Percentiles rank a stretch among this genome's conserved stretches.
phyloP scores from a whole-genome alignment of 2,329 filamentous ascomycete species.

The Nothopassalora personata region DNA sequence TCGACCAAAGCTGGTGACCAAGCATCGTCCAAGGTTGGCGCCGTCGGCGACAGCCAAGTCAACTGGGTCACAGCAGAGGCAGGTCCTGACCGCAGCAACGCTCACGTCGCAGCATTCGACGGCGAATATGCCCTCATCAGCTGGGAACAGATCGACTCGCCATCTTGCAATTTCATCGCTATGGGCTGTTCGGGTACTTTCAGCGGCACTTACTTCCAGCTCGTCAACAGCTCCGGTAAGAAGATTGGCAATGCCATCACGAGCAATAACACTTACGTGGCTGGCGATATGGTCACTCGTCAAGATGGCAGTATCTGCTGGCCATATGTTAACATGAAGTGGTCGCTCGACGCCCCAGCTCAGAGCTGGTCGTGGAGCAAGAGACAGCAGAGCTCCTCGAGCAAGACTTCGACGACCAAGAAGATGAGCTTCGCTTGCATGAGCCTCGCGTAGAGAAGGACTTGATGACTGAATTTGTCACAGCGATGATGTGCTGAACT shows the following conservation, averaged over 20 bases:
- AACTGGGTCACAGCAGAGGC: slow-evolving; percentile 51
- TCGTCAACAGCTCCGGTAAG: slow-evolving; percentile 48
- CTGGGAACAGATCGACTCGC: slow-evolving; percentile 57
- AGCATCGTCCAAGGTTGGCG: slow-evolving; percentile 51
- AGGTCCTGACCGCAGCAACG: slow-evolving; percentile 53
- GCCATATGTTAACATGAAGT: slow-evolving; percentile 55
- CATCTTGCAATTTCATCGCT: slow-evolving; percentile 51
- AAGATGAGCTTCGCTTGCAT: slow-evolving; percentile 54
- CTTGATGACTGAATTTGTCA: too few species aligned
- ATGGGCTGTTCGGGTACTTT: slow-evolving; percentile 58
- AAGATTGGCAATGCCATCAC: slow-evolving; percentile 49
- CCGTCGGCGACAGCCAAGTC: slow-evolving; percentile 53
- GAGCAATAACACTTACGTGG: slow-evolving; percentile 52
- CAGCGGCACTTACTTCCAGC: slow-evolving; percentile 56
- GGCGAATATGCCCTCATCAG: slow-evolving; percentile 50
- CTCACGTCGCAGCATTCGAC: slow-evolving; percentile 54
- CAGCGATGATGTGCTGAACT: too few species aligned
- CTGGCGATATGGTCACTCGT: slow-evolving; percentile 59
- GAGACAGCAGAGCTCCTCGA: too few species aligned
- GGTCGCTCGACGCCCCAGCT: slow-evolving; percentile 40
- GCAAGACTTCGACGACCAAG: slow-evolving; percentile 22
- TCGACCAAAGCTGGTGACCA: slow-evolving; percentile 50
- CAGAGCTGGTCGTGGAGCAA: neutral
- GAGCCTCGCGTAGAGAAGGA: slow-evolving; percentile 19
- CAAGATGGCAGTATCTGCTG: slow-evolving; percentile 56